Base-by-base conservation (phyloP, 2,329 filamentous ascomycete species). In the Cytospora chrysosperma region DNA sequence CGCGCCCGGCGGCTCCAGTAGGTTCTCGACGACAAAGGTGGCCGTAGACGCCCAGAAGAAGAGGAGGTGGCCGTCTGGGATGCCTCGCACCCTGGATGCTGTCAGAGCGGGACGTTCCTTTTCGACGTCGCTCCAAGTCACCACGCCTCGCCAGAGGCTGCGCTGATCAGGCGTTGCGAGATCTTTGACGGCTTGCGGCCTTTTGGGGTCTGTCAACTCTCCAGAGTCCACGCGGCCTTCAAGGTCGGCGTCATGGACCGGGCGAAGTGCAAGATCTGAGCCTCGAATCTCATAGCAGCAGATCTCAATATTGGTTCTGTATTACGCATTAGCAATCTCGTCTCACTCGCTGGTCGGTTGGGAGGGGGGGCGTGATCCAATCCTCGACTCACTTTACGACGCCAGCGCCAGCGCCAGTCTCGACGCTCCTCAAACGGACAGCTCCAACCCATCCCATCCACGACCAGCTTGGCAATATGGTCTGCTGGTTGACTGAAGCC, bases 371-470 rank as follows among this genome's bases (percentile, higher is more conserved):
- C n/a, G 17, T 12, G 13, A 15, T 26, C 13, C 13, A 24, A 12
- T 24, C 43, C 28, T 28, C 40, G 40, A 47, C 21, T 58, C 56
- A 24, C 26, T n/a, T n/a, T n/a, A n/a, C n/a, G n/a, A n/a, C n/a
- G n/a, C n/a, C n/a, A n/a, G n/a, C n/a, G n/a, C n/a, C n/a, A n/a
- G n/a, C 7, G 28, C 34, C 28, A 21, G 43, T 57, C 37, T n/a
- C 55, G 28, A 9, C 17, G 19, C 49, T 34, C 4, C 24, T 26
- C 24, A 58, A 24, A 21, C 5, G 49, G 30, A 27, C 17, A 17
- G 21, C 27, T 32, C 56, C 56, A 30, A 49, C 26, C 56, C 56
- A 58, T 12, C 56, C 40, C 56, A 58, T 58, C 56, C 56, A 58
- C 3, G 56, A 58, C 56, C 56, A 58, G 26, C 34, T 58, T 21